phyloP scores from a whole-genome alignment of 768 basidiomycete species.

The Mycena vitilis region DNA sequence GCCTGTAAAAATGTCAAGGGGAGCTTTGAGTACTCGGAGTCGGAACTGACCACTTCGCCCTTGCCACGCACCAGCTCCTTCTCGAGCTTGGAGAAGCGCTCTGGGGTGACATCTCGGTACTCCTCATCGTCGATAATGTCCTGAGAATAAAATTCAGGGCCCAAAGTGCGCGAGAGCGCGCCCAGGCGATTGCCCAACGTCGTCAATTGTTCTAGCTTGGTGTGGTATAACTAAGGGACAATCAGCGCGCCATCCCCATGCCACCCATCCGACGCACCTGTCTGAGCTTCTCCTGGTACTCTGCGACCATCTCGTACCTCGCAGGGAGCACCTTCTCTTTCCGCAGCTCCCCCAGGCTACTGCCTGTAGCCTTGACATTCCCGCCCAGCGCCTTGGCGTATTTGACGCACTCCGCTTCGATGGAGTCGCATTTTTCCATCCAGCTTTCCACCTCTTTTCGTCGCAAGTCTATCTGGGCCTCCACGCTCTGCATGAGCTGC shows the following conservation, averaged over 20 bases:
- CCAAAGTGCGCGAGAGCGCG: conserved; percentile 69
- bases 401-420: conserved; percentile 73
- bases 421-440: conserved; percentile 68
- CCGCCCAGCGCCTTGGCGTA: conserved; percentile 80
- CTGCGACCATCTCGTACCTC: conserved; percentile 74
- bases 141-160: conserved; percentile 63
- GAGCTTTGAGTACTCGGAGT: not conserved
- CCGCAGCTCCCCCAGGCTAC: conserved; percentile 73
- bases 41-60: conserved; percentile 80
- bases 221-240: conserved; percentile 70
- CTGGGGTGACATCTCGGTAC: conserved; percentile 80
- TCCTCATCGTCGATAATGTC: conserved; percentile 64
- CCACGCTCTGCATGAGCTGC: conserved; percentile 80
- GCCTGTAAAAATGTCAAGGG: conserved; percentile 52
- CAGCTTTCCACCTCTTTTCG: conserved; percentile 83
- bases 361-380: conserved; percentile 74
- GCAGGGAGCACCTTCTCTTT: conserved; percentile 80
- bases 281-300: conserved; percentile 81
- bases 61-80: conserved; percentile 88
- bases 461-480: conserved; percentile 74
- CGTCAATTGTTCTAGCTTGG: conserved; percentile 80
- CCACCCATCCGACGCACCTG: conserved; percentile 63
- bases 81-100: conserved; percentile 83
- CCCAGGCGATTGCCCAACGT: conserved; percentile 76
- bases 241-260: conserved; percentile 17